These are phyloP conservation scores for Aspergillus steynii DNA, from an alignment of 495 filamentous ascomycete genomes.

Conservation along the genomic window DNA sequence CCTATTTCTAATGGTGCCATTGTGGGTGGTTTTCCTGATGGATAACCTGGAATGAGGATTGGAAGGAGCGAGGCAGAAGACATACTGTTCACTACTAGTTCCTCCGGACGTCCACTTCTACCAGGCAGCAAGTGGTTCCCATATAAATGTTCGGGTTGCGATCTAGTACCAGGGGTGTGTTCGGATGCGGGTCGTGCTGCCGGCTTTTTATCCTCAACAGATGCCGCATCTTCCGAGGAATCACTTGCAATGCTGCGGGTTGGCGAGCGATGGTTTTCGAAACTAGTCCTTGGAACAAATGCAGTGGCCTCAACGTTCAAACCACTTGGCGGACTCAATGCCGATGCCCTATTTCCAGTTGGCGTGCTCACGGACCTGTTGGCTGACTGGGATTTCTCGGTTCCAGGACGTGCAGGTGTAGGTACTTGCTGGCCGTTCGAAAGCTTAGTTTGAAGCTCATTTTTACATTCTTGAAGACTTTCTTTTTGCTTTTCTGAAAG, in stretches of 20 bases:
- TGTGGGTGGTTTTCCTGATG: not conserved
- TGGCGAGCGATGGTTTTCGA: not conserved
- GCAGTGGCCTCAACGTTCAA: no score
- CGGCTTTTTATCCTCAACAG: not conserved
- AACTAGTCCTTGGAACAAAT: not conserved
- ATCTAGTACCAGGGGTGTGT: constrained; percentile 10
- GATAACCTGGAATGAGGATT: not conserved
- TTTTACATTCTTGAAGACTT: constrained; percentile 14
- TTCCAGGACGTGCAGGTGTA: not conserved
- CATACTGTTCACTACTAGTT: not conserved
- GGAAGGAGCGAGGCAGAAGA: not conserved
- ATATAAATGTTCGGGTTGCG: no score
- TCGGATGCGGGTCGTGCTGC: no score
- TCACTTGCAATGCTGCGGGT: not conserved
- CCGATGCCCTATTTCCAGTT: not conserved
- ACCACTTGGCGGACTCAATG: not conserved
- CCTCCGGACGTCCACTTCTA: constrained; percentile 4
- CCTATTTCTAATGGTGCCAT: not conserved
- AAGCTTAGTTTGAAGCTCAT: constrained; percentile 15
- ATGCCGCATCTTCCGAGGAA: not conserved
- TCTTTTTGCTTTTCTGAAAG: constrained; percentile 12
- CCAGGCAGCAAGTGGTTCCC: constrained; percentile 24
- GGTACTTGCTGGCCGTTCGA: not conserved
- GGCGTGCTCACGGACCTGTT: not conserved
- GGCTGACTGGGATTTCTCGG: not conserved